Conservation (phyloP, 2,329 filamentous ascomycete species). For the Geosmithia flava region DNA sequence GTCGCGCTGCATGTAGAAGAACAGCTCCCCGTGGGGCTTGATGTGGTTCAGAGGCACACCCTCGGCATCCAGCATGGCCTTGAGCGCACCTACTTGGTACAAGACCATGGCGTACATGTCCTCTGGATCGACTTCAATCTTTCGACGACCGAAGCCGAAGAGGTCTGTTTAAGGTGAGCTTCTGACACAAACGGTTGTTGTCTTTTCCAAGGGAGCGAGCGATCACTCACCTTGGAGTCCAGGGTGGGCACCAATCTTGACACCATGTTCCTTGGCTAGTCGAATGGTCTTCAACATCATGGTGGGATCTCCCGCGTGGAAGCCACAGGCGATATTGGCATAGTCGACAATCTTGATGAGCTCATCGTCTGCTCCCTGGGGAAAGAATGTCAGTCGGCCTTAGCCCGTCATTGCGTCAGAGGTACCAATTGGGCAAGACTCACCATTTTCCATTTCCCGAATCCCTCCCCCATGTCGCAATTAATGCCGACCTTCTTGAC, state of each 20-base stretch:
- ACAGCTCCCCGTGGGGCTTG: conserved; percentile 49
- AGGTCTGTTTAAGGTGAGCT: conserved; percentile 32
- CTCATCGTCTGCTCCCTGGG: conserved; percentile 41
- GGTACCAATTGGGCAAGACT: conserved; percentile 1
- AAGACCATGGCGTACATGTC: conserved; percentile 44
- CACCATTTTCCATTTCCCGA: conserved; percentile 27
- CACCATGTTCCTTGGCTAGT: conserved; percentile 40
- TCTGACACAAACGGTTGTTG: not conserved
- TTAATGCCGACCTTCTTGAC: conserved; percentile 22
- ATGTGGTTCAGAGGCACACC: conserved; percentile 45
- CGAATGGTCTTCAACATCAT: conserved; percentile 50
- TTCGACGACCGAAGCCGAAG: conserved; percentile 50
- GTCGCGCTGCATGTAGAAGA: conserved; percentile 22
- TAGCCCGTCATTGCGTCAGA: not conserved
- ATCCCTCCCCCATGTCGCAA: conserved; percentile 39
- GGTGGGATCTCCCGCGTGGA: conserved; percentile 47
- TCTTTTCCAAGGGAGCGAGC: not conserved
- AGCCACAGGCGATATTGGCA: conserved; percentile 50
- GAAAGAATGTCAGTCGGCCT: conserved; percentile 8
- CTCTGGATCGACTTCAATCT: conserved; percentile 44
- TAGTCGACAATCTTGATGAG: conserved; percentile 48
- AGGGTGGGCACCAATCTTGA: conserved; percentile 49
- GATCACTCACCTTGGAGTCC: not conserved
- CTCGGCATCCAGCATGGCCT: conserved; percentile 45
- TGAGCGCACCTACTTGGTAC: conserved; percentile 52